Evolutionary conservation across 106 monocot species (phyloP).

Genomic region (Dendrobium chrysotoxum): DNA sequence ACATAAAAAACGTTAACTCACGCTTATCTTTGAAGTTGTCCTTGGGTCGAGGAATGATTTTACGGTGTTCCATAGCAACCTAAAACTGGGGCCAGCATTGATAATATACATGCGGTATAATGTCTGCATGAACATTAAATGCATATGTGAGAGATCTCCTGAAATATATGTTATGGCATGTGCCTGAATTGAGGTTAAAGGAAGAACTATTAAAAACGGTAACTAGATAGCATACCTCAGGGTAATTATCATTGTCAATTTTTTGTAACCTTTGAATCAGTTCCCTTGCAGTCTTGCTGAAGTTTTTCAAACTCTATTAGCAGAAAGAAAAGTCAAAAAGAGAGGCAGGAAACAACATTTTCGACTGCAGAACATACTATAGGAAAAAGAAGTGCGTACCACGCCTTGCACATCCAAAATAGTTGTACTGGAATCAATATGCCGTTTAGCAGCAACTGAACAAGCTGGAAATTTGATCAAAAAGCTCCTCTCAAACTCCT

Average conservation of each 20-base stretch:
- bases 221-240: slow-evolving; percentile 25
- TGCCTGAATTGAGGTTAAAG: background rate
- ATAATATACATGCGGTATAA: slow-evolving; percentile 58
- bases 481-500: slow-evolving; percentile 60
- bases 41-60: slow-evolving; percentile 66
- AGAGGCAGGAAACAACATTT: background rate
- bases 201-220: background rate
- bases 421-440: slow-evolving; percentile 77
- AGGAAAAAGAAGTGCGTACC: slow-evolving; percentile 21
- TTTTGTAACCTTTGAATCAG: slow-evolving; percentile 42
- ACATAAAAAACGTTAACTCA: slow-evolving; percentile 1
- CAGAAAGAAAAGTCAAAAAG: background rate
- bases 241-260: slow-evolving; percentile 50
- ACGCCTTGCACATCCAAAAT: slow-evolving; percentile 81
- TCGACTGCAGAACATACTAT: background rate
- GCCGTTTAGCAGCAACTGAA: slow-evolving; percentile 71
- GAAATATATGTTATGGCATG: background rate
- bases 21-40: slow-evolving; percentile 64
- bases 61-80: slow-evolving; percentile 48
- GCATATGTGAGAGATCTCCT: background rate
- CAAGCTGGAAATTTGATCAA: slow-evolving; percentile 72
- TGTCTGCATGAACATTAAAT: slow-evolving; percentile 26
- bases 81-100: slow-evolving; percentile 65
- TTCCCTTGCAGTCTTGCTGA: slow-evolving; percentile 47
- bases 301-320: slow-evolving; percentile 39